phyloP scores from a whole-genome alignment of 306 rosid species.

The Phaseolus lunatus region DNA sequence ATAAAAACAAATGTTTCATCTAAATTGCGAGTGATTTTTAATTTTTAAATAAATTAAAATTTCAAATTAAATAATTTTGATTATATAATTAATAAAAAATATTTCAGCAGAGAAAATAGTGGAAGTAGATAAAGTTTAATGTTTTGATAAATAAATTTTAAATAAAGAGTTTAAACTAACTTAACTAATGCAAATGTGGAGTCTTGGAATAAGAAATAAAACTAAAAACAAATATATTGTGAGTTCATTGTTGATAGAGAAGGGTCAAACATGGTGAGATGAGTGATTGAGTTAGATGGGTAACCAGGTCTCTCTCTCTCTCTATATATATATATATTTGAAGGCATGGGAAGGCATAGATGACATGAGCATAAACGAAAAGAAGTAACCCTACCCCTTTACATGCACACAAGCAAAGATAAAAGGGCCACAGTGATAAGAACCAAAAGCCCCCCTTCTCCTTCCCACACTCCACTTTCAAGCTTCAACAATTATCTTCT shows the following conservation, averaged over 20 bases:
- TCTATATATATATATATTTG: too few species aligned
- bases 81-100: too few species aligned
- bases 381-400: conserved; percentile 34
- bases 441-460: conserved; percentile 59
- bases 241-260: conserved; percentile 33
- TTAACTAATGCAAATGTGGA: too few species aligned
- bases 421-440: conserved; percentile 65
- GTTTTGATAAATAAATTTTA: too few species aligned
- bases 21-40: too few species aligned
- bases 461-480: conserved; percentile 18
- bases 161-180: too few species aligned
- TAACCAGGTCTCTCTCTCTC: conserved; percentile 51
- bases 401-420: conserved; percentile 71
- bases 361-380: conserved; percentile 1
- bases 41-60: too few species aligned
- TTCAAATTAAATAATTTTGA: too few species aligned
- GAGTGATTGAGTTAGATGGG: not conserved
- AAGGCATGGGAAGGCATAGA: not conserved
- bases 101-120: too few species aligned
- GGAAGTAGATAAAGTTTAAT: too few species aligned
- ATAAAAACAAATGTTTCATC: conserved; percentile 47
- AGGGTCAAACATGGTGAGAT: conserved; percentile 48
- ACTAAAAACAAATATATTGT: too few species aligned
- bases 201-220: too few species aligned
- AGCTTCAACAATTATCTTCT: not conserved